Evolutionary conservation across 2,329 filamentous ascomycete species (phyloP).

Genomic region (Didymella pomorum): DNA sequence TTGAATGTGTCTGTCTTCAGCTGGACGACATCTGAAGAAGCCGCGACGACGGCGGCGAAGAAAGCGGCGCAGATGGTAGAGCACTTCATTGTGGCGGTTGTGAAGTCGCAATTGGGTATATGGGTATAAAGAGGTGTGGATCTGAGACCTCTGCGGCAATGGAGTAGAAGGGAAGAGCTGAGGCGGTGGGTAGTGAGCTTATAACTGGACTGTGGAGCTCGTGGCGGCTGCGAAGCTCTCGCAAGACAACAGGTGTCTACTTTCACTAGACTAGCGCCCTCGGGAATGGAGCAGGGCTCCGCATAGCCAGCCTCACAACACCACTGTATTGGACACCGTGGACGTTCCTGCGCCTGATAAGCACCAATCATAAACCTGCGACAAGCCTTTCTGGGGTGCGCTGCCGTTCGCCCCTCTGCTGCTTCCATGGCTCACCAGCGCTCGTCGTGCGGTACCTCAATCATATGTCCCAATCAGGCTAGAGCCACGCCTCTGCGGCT

Average conservation of each 20-base stretch:
- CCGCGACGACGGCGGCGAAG: conserved; percentile 66
- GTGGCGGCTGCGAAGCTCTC: conserved; percentile 32
- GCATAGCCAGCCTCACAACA: conserved; percentile 14
- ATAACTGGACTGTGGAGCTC: conserved; percentile 30
- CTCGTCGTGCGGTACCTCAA: conserved; percentile 8
- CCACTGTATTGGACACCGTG: conserved; percentile 37
- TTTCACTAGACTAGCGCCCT: conserved; percentile 3
- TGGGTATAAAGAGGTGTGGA: conserved; percentile 20
- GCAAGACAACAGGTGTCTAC: conserved; percentile 29
- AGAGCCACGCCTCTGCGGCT: conserved; percentile 26
- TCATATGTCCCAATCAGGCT: conserved; percentile 20
- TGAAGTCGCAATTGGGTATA: conserved; percentile 20
- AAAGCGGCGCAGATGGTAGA: conserved; percentile 51
- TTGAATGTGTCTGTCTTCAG: conserved; percentile 88
- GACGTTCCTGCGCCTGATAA: conserved; percentile 14
- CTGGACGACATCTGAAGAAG: conserved; percentile 78
- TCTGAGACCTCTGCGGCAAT: conserved; percentile 32
- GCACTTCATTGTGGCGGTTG: conserved; percentile 45
- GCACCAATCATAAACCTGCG: conserved; percentile 17
- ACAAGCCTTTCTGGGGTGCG: conserved; percentile 9
- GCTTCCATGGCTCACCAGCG: conserved; percentile 1
- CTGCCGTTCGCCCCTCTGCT: conserved; percentile 1
- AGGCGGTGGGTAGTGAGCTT: conserved; percentile 29
- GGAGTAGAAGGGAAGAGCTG: conserved; percentile 24
- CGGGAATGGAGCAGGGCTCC: conserved; percentile 24